phyloP scores from a whole-genome alignment of 2,329 filamentous ascomycete species.

The Diaporthe sp. region DNA sequence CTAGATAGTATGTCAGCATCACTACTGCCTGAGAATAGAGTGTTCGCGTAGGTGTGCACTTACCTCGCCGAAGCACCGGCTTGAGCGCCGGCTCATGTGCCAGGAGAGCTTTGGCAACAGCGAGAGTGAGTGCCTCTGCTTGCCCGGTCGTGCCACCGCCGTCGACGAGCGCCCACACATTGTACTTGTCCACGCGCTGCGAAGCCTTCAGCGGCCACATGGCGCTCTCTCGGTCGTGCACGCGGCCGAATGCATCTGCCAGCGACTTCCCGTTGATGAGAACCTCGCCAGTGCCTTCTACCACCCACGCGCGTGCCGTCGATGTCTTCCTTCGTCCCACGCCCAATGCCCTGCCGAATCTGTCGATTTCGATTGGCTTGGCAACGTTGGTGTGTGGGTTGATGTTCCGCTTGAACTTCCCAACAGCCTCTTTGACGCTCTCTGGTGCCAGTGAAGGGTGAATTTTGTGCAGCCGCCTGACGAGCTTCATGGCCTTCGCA shows the following conservation, averaged over 20 bases:
- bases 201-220: slow-evolving; percentile 91
- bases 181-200: slow-evolving; percentile 92
- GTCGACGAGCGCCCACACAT: slow-evolving; percentile 87
- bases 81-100: slow-evolving; percentile 95
- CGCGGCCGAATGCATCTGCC: slow-evolving; percentile 82
- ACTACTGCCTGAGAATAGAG: not conserved
- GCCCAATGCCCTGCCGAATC: slow-evolving; percentile 82
- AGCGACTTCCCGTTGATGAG: slow-evolving; percentile 92
- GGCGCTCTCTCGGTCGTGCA: slow-evolving; percentile 95
- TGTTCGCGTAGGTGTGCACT: slow-evolving; percentile 53
- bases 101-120: slow-evolving; percentile 87
- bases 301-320: slow-evolving; percentile 85
- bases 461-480: slow-evolving; percentile 88
- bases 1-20: slow-evolving; percentile 62
- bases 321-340: slow-evolving; percentile 91
- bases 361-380: slow-evolving; percentile 78
- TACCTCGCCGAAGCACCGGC: slow-evolving; percentile 88
- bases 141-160: slow-evolving; percentile 96
- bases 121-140: slow-evolving; percentile 93
- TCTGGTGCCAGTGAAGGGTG: slow-evolving; percentile 81
- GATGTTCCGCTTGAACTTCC: slow-evolving; percentile 80
- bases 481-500: slow-evolving; percentile 79
- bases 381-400: slow-evolving; percentile 77
- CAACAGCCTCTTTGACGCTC: slow-evolving; percentile 76
- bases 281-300: slow-evolving; percentile 93